These are phyloP conservation scores for Solanum infundibuliforme DNA, from an alignment of 257 asterid species.

Conservation along the genomic window DNA sequence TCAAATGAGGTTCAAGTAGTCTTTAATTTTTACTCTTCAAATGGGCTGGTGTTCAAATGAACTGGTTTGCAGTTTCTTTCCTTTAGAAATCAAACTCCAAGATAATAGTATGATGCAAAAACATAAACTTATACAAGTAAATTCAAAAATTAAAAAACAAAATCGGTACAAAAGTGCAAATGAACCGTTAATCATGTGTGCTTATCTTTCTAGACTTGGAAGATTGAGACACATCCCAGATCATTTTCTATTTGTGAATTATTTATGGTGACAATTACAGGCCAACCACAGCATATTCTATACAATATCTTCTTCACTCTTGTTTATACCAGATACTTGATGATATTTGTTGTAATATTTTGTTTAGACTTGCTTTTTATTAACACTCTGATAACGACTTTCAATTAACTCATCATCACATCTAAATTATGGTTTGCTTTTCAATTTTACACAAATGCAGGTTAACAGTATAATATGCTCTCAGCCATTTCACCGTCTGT, in stretches of 20 bases:
- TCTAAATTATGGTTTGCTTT: background rate
- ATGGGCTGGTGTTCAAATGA: too few species aligned
- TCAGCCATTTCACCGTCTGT: background rate
- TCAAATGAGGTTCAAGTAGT: background rate
- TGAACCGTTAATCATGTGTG: background rate
- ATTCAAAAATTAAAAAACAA: too few species aligned
- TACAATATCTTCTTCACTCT: background rate
- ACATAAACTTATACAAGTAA: background rate
- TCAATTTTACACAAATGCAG: background rate
- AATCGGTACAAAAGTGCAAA: background rate
- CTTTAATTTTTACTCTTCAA: too few species aligned
- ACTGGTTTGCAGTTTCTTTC: too few species aligned
- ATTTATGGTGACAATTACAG: background rate
- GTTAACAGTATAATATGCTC: background rate
- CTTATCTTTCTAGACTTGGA: background rate
- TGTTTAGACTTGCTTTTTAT: background rate
- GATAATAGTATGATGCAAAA: background rate
- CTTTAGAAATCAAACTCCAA: background rate
- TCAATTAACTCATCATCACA: background rate
- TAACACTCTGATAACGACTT: background rate
- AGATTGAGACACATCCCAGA: background rate
- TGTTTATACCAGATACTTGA: background rate
- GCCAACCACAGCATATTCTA: background rate
- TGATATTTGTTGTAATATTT: background rate
- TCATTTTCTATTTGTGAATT: background rate